These are phyloP conservation scores for Entoloma clypeatum DNA, from an alignment of 1,284 basidiomycete genomes.

Conservation along the genomic window DNA sequence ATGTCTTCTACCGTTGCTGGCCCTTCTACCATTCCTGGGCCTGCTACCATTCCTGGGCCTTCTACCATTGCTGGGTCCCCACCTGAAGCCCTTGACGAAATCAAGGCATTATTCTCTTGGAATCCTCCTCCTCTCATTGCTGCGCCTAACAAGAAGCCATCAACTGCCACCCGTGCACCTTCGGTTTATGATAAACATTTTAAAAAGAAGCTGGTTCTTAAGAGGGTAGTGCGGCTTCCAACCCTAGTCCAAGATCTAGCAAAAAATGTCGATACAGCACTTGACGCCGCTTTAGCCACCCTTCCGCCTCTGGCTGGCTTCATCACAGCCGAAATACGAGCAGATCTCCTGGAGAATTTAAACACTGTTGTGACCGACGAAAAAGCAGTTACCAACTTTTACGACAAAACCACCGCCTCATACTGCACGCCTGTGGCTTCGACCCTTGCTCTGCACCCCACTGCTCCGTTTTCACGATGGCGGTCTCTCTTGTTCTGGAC, in stretches of 20 bases:
- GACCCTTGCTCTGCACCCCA: conserved; percentile 8
- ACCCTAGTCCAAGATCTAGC: conserved; percentile 9
- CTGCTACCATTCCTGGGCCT: too few species aligned
- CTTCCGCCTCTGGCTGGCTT: not conserved
- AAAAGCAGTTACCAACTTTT: conserved; percentile 7
- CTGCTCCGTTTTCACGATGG: conserved; percentile 3
- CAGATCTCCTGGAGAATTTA: conserved; percentile 1
- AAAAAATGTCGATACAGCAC: conserved; percentile 4
- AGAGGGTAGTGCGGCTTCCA: conserved; percentile 9
- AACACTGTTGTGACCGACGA: conserved; percentile 1
- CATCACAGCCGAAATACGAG: not conserved
- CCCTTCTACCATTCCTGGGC: too few species aligned
- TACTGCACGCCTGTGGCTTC: conserved; percentile 8
- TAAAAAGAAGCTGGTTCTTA: conserved; percentile 6
- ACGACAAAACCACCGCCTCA: conserved; percentile 4
- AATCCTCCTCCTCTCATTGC: conserved; percentile 11
- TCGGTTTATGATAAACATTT: conserved; percentile 13
- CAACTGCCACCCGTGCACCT: conserved; percentile 4
- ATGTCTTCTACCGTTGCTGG: too few species aligned
- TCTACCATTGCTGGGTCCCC: too few species aligned
- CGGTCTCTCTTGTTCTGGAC: conserved; percentile 3
- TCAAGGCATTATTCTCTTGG: too few species aligned
- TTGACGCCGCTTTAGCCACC: conserved; percentile 3
- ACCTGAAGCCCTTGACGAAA: too few species aligned
- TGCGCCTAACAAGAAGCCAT: not conserved